Evolutionary conservation across 768 basidiomycete species (phyloP).

Genomic region (Pleurotus eryngii): DNA sequence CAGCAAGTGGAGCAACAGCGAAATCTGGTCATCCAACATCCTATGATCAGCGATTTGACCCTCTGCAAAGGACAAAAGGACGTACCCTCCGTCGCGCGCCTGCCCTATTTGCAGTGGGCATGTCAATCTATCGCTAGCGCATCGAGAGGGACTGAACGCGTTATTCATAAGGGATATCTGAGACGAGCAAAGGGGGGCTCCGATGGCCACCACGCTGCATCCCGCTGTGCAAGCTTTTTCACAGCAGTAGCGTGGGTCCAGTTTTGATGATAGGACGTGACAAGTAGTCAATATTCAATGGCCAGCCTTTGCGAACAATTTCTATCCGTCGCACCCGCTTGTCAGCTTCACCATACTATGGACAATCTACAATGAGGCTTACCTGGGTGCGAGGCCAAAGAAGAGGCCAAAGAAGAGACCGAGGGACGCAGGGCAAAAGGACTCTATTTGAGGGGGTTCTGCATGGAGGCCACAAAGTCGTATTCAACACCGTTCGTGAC

Average conservation of each 20-base stretch:
- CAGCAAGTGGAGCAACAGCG: slow-evolving; percentile 15
- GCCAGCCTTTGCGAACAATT: slow-evolving; percentile 17
- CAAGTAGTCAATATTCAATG: slow-evolving; percentile 11
- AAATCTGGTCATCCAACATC: slow-evolving; percentile 3
- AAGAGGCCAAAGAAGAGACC: slow-evolving; percentile 17
- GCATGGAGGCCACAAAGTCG: background rate
- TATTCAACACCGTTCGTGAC: too few relatives aligned
- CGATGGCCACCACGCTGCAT: slow-evolving; percentile 8
- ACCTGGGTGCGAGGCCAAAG: slow-evolving; percentile 16
- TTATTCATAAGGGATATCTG: slow-evolving; percentile 11
- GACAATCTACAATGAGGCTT: too few relatives aligned
- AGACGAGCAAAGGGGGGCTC: slow-evolving; percentile 8
- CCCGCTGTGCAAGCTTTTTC: slow-evolving; percentile 6
- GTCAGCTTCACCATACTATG: too few relatives aligned
- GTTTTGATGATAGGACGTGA: slow-evolving; percentile 10
- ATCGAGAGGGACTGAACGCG: slow-evolving; percentile 9
- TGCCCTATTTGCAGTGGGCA: slow-evolving; percentile 12
- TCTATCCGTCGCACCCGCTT: slow-evolving; percentile 1
- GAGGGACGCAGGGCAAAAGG: slow-evolving; percentile 7
- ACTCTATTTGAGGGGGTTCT: background rate
- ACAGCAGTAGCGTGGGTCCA: slow-evolving; percentile 14
- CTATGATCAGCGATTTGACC: too few relatives aligned
- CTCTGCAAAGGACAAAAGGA: background rate
- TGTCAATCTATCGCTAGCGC: slow-evolving; percentile 6
- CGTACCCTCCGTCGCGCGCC: slow-evolving; percentile 15